Conservation (phyloP, 192 early-diverging fungal genomes). For the Physocladia obscura region DNA sequence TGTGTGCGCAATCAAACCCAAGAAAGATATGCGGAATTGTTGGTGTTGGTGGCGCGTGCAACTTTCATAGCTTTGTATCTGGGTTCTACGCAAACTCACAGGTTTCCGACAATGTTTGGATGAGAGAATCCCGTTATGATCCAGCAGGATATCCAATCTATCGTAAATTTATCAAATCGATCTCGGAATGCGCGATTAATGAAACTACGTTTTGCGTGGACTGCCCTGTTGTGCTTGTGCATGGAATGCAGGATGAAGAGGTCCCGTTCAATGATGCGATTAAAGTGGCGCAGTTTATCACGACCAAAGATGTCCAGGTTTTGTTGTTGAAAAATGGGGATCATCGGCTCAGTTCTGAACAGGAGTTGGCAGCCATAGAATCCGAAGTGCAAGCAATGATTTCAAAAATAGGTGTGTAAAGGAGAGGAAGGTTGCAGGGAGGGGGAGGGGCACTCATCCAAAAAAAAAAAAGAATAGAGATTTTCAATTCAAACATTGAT, state of each 20-base stretch:
- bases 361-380: not conserved
- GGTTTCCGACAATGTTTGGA: not conserved
- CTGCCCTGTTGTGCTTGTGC: not conserved
- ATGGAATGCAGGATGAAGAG: slow-evolving; percentile 3
- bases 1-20: not conserved
- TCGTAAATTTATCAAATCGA: not conserved
- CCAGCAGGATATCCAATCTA: not conserved
- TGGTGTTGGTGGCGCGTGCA: not conserved
- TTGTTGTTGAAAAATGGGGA: slow-evolving; percentile 3
- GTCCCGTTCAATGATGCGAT: not conserved
- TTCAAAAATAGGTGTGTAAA: too few relatives aligned
- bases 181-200: not conserved
- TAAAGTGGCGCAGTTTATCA: not conserved
- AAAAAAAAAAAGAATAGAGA: too few relatives aligned
- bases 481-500: too few relatives aligned
- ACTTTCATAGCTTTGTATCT: not conserved
- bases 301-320: not conserved
- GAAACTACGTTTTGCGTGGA: too few relatives aligned
- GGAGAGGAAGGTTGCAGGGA: too few relatives aligned
- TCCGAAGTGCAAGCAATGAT: not conserved
- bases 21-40: not conserved
- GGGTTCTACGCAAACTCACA: not conserved
- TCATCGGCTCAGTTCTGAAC: not conserved
- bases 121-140: not conserved
- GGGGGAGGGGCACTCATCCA: too few relatives aligned